Evolutionary conservation across 345 rosid species (phyloP).

Genomic region (Populus davidiana): DNA sequence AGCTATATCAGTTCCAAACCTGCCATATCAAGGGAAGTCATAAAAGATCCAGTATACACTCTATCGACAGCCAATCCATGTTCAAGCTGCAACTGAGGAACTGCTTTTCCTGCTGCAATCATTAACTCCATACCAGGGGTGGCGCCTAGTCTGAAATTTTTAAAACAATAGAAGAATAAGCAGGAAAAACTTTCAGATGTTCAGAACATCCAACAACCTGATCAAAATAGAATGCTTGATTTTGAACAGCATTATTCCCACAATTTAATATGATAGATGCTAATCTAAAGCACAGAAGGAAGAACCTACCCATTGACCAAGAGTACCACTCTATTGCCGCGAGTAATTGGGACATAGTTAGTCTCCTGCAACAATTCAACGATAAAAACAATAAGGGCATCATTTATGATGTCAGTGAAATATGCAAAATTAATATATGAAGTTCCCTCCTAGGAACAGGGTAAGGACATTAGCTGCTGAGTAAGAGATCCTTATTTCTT

Average conservation of each 20-base stretch:
- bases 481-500: background rate
- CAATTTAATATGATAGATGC: background rate
- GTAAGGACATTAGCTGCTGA: background rate
- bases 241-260: background rate
- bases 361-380: slow-evolving; percentile 67
- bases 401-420: background rate
- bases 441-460: background rate
- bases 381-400: background rate
- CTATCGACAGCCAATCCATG: slow-evolving; percentile 97
- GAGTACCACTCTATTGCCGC: slow-evolving; percentile 89
- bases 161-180: background rate
- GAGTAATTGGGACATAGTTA: slow-evolving; percentile 85
- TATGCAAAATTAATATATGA: background rate
- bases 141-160: slow-evolving; percentile 67
- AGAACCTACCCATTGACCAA: slow-evolving; percentile 86
- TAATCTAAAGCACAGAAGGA: background rate
- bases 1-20: slow-evolving; percentile 43
- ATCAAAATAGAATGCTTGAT: slow-evolving; percentile 2
- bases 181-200: background rate
- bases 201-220: background rate
- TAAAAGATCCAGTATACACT: slow-evolving; percentile 92
- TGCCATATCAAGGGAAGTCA: slow-evolving; percentile 99
- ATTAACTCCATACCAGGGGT: slow-evolving; percentile 92
- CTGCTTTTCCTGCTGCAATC: slow-evolving; percentile 92
- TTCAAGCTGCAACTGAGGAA: slow-evolving; percentile 84